Evolutionary conservation across 345 rosid genomes (phyloP).

Genomic region (Isatis tinctoria): DNA sequence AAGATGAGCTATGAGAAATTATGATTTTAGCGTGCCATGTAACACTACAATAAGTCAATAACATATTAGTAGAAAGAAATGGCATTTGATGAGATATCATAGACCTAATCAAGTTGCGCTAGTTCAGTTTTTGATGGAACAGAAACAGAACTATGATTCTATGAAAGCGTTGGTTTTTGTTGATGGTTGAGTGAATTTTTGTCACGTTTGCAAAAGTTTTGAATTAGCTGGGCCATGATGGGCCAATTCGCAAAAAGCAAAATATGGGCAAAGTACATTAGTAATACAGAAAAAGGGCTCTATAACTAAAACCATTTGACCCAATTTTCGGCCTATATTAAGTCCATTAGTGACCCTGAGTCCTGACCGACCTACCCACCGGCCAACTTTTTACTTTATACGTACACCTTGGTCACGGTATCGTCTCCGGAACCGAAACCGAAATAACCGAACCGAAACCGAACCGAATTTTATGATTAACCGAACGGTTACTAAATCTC

Average conservation of each 20-base stretch:
- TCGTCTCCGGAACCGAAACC: too few relatives aligned
- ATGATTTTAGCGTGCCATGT: too few relatives aligned
- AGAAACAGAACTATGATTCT: not conserved
- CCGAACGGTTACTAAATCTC: too few relatives aligned
- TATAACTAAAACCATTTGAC: not conserved
- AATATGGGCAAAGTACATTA: not conserved
- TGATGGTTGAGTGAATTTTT: not conserved
- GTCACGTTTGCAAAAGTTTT: not conserved
- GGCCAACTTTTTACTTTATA: not conserved
- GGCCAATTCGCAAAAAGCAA: not conserved
- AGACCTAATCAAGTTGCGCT: too few relatives aligned
- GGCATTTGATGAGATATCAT: too few relatives aligned
- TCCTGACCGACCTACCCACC: constrained; percentile 17
- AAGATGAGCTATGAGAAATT: too few relatives aligned
- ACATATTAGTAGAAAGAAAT: too few relatives aligned
- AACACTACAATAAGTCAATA: too few relatives aligned
- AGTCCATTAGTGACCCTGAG: constrained; percentile 21
- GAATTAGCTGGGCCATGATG: not conserved
- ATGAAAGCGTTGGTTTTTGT: not conserved
- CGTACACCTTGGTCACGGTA: not conserved
- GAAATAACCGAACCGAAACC: too few relatives aligned
- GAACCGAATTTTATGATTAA: too few relatives aligned
- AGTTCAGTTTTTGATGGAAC: too few relatives aligned
- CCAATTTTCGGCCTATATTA: not conserved
- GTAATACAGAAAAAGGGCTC: not conserved